A percentile compares a stretch with the other conserved stretches of the same genome.
Evolutionary conservation across 768 basidiomycete species (phyloP).

Genomic region (Goffeauzyma gilvescens): DNA sequence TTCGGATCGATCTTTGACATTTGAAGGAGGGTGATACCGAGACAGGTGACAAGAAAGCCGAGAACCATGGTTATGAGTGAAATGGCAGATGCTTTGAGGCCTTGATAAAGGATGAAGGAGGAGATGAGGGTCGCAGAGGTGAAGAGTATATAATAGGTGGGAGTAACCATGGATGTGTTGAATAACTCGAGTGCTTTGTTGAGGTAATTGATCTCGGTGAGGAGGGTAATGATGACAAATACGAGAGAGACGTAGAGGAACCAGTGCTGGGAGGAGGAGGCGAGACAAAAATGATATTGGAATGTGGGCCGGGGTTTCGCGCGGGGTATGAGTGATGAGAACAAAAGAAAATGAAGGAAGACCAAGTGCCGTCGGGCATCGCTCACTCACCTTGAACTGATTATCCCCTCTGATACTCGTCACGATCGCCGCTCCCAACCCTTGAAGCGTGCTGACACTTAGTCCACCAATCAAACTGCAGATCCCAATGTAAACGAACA

Average conservation of each 20-base stretch:
- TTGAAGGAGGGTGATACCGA: slow-evolving; percentile 87
- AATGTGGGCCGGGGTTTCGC: too few species aligned
- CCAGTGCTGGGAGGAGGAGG: slow-evolving; percentile 15
- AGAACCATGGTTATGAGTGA: slow-evolving; percentile 79
- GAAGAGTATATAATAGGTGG: slow-evolving; percentile 36
- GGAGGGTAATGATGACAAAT: slow-evolving; percentile 64
- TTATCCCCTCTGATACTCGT: slow-evolving; percentile 37
- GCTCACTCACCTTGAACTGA: slow-evolving; percentile 46
- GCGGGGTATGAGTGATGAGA: too few species aligned
- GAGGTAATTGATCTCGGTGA: slow-evolving; percentile 68
- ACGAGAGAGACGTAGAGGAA: slow-evolving; percentile 54
- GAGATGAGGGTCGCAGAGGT: slow-evolving; percentile 35
- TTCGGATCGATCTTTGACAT: slow-evolving; percentile 56
- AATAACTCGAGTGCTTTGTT: slow-evolving; percentile 90
- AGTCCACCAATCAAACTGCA: slow-evolving; percentile 88
- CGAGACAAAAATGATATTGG: too few species aligned
- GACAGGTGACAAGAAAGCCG: slow-evolving; percentile 50
- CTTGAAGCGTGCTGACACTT: slow-evolving; percentile 54
- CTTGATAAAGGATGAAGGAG: slow-evolving; percentile 58
- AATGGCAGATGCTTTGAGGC: slow-evolving; percentile 53
- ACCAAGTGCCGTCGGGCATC: neutral
- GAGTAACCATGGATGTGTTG: slow-evolving; percentile 41
- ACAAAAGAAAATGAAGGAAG: too few species aligned
- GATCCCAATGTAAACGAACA: slow-evolving; percentile 67
- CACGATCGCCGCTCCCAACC: slow-evolving; percentile 78